phyloP scores from a whole-genome alignment of 2,329 filamentous ascomycete species.

The Byssochlamys sp. region DNA sequence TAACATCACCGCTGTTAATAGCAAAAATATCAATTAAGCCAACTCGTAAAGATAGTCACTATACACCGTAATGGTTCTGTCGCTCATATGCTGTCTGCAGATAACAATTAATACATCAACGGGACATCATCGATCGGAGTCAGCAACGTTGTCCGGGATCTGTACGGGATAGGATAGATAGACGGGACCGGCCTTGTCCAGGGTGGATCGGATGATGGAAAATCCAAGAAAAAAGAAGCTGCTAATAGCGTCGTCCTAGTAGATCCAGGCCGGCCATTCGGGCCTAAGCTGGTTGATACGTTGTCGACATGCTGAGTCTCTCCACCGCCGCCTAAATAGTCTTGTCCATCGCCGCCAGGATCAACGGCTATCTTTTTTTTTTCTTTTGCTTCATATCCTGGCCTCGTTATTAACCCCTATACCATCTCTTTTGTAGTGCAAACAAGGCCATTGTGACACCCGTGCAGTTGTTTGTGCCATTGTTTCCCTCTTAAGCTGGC shows the following conservation, averaged over 20 bases:
- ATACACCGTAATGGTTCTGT: background rate
- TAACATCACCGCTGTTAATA: background rate
- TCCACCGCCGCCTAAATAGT: background rate
- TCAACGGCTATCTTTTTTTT: background rate
- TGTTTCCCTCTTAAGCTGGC: background rate
- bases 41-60: too few species aligned
- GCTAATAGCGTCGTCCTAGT: background rate
- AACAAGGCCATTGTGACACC: background rate
- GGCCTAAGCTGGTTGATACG: background rate
- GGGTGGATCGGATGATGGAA: background rate
- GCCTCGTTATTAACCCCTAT: background rate
- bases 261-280: background rate
- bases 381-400: background rate
- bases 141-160: background rate
- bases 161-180: background rate
- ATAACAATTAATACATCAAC: background rate
- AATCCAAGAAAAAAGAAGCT: background rate
- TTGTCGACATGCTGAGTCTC: background rate
- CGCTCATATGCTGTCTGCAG: background rate
- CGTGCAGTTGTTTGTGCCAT: background rate
- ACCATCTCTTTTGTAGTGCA: background rate
- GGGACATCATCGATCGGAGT: background rate
- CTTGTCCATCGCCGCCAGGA: background rate
- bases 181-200: background rate
- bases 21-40: too few species aligned